phyloP scores from a whole-genome alignment of 768 basidiomycete species.

The Naematelia aurantialba region DNA sequence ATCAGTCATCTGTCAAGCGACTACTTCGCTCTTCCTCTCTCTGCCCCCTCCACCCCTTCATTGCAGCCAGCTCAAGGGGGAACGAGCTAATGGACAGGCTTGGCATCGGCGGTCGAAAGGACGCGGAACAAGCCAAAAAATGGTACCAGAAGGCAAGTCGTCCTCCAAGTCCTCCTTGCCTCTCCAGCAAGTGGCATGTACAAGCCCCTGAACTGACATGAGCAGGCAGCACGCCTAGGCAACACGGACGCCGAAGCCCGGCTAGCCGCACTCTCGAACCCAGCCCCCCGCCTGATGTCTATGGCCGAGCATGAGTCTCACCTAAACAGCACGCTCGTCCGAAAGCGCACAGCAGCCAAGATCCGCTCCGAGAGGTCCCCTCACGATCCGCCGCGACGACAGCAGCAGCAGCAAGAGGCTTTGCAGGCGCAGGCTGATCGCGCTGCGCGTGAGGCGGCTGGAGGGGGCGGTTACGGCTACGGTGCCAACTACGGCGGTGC shows the following conservation, averaged over 20 bases:
- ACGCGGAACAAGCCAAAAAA: slow-evolving; percentile 58
- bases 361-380: slow-evolving; percentile 39
- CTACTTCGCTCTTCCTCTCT: too few relatives aligned
- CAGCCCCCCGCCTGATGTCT: slow-evolving; percentile 64
- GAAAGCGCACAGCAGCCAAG: slow-evolving; percentile 69
- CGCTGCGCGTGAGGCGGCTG: slow-evolving; percentile 2
- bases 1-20: too few relatives aligned
- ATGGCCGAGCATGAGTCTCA: slow-evolving; percentile 74
- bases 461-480: too few relatives aligned
- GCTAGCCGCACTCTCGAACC: slow-evolving; percentile 63
- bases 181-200: not conserved
- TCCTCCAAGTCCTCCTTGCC: slow-evolving; percentile 8
- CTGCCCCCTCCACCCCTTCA: too few relatives aligned
- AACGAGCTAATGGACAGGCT: slow-evolving; percentile 52
- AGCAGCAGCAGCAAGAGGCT: slow-evolving; percentile 1
- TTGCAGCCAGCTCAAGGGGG: not conserved
- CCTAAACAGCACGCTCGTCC: slow-evolving; percentile 73
- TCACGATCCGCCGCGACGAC: slow-evolving; percentile 7
- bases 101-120: slow-evolving; percentile 67
- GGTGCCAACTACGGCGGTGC: too few relatives aligned
- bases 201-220: not conserved
- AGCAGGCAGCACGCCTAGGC: slow-evolving; percentile 68
- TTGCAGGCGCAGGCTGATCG: not conserved
- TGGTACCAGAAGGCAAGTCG: slow-evolving; percentile 70
- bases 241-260: slow-evolving; percentile 77